Evolutionary conservation across 306 rosid genomes (phyloP), one percentile per base, ranked within the genome.

Genomic region (Rosa multiflora): DNA sequence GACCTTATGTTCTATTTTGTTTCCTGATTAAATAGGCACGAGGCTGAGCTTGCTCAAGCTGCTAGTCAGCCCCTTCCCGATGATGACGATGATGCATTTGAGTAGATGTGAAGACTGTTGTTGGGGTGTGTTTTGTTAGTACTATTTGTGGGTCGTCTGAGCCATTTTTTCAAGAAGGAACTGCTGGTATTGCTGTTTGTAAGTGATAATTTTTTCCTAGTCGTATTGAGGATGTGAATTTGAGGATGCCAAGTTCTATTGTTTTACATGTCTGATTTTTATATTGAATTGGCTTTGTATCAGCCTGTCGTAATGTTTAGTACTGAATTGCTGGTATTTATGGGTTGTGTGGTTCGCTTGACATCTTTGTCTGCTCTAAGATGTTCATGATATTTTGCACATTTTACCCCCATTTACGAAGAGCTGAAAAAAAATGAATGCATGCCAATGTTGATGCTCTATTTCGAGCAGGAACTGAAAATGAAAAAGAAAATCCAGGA

Each of bases 21-120:
- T 9, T n/a, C 6, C 17, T 70, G 62, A 18, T 10, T 37, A 20
- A 73, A 74, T 75, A 90, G 97, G 87, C 97, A 93, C 20, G 98
- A 93, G 66, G 88, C 88, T 9, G 98, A 93, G 84, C 80, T 77
- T 23, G 55, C 53, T 40, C 61, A 78, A 48, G 97, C 95, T 76
- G 92, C 92, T 63, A 84, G 64, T 58, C 98, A 90, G 73, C 95
- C 97, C 52, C 97, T 93, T 72, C 95, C 95, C 0, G 97, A 93
- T 21, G 98, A 93, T 0, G 97, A 91, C 8, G 97, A 88, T 39
- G 96, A 89, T 2, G 43, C 90, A 48, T 92, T 94, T 66, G 97
- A 92, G 77, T 94, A 80, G 72, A 72, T 15, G 43, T 48, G 70
- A 46, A 14, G n/a, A 21, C 67, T 11, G 44, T 70, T 0, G 0